phyloP scores from a whole-genome alignment of 129 eudicot species.

The Erigeron canadensis region DNA sequence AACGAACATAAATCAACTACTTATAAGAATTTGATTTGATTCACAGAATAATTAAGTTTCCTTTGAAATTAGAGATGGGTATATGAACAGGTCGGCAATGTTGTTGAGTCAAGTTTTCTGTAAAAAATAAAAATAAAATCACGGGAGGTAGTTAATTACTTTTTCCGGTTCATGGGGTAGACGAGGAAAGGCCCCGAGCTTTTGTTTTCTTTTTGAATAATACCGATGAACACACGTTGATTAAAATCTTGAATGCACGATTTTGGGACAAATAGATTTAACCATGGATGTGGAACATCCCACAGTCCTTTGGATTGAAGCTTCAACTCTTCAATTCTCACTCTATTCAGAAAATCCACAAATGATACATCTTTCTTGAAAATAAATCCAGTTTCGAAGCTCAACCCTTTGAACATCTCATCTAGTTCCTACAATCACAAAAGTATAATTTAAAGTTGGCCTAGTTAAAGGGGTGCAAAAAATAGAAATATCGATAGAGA shows the following conservation, averaged over 20 bases:
- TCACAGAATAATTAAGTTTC: too few species aligned
- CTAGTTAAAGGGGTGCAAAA: background rate
- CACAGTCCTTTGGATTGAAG: conserved; percentile 56
- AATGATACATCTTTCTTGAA: conserved; percentile 60
- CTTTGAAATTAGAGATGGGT: too few species aligned
- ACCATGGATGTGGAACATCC: conserved; percentile 96
- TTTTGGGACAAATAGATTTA: conserved; percentile 73
- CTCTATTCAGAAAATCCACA: conserved; percentile 68
- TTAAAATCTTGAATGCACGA: conserved; percentile 61
- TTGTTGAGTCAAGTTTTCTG: too few species aligned
- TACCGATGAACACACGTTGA: conserved; percentile 51
- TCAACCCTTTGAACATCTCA: conserved; percentile 39
- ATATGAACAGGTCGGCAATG: too few species aligned
- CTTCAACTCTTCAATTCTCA: conserved; percentile 54
- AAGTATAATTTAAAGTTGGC: background rate
- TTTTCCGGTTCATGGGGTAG: conserved; percentile 66
- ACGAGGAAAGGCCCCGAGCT: conserved; percentile 73
- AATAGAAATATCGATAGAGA: background rate
- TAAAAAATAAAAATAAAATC: too few species aligned
- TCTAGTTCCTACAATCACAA: conserved; percentile 44
- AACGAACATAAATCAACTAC: too few species aligned
- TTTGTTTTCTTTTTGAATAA: conserved; percentile 40
- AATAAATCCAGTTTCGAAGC: conserved; percentile 40
- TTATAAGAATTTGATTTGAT: too few species aligned
- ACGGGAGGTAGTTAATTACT: conserved; percentile 29